Percentiles rank a stretch among this genome's conserved stretches.
Evolutionary conservation across 2,329 filamentous ascomycete species (phyloP).

Genomic region (Lachnellula occidentalis): DNA sequence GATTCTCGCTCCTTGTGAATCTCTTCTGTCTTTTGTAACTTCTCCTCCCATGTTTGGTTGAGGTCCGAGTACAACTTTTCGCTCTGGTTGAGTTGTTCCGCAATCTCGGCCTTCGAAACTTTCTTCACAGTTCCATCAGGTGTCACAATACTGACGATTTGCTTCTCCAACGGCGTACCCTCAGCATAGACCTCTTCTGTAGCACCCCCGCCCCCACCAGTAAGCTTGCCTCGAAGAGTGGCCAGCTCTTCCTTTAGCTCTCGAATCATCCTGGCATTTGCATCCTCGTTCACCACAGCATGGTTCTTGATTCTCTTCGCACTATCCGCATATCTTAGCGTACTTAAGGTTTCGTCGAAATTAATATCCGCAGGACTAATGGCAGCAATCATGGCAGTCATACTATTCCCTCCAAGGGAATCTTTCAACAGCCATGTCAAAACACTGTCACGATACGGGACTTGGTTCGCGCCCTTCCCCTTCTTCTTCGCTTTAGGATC

Average conservation of each 20-base stretch:
- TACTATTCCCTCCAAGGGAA: conserved; percentile 93
- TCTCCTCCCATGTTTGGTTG: conserved; percentile 98
- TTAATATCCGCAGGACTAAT: conserved; percentile 99
- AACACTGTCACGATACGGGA: conserved; percentile 95
- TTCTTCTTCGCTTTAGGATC: conserved; percentile 76
- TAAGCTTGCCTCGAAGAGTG: conserved; percentile 79
- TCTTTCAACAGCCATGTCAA: conserved; percentile 97
- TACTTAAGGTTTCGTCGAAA: conserved; percentile 95
- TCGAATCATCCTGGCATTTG: conserved; percentile 97
- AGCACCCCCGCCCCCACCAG: conserved; percentile 48
- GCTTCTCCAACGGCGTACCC: conserved; percentile 87
- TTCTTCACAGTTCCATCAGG: conserved; percentile 84
- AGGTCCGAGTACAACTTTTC: conserved; percentile 94
- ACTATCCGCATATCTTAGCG: conserved; percentile 91
- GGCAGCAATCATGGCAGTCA: conserved; percentile 99
- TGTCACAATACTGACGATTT: conserved; percentile 90
- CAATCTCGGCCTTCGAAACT: conserved; percentile 96
- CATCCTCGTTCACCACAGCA: conserved; percentile 97
- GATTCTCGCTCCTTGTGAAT: conserved; percentile 97
- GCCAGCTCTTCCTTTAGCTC: conserved; percentile 94
- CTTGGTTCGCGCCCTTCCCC: conserved; percentile 62
- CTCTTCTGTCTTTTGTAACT: conserved; percentile 87
- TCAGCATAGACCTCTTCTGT: conserved; percentile 84
- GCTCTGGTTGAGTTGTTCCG: conserved; percentile 90
- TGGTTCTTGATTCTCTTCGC: conserved; percentile 99